phyloP scores from a whole-genome alignment of 148 eudicot species.

The Cornus controversa region DNA sequence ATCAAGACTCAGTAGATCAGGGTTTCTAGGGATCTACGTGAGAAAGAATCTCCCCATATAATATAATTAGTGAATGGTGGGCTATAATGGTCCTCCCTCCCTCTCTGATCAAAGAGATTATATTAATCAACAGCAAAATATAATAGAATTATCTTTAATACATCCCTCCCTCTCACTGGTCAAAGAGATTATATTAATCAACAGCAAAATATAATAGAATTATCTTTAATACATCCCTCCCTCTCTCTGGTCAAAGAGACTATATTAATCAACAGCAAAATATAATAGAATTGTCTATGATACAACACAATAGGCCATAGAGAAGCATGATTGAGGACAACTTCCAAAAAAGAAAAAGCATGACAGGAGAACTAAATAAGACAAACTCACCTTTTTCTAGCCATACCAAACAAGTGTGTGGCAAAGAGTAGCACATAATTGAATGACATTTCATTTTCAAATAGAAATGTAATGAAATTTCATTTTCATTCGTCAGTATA shows the following conservation, averaged over 20 bases:
- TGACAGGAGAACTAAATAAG: too few relatives aligned
- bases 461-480: not conserved
- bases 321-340: not conserved
- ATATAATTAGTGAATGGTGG: not conserved
- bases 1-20: not conserved
- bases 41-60: not conserved
- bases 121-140: too few relatives aligned
- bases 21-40: too few relatives aligned
- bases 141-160: too few relatives aligned
- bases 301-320: not conserved
- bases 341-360: too few relatives aligned
- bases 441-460: not conserved
- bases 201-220: too few relatives aligned
- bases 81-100: not conserved
- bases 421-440: not conserved
- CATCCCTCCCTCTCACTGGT: not conserved
- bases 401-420: not conserved
- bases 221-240: not conserved
- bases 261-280: too few relatives aligned
- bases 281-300: too few relatives aligned
- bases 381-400: not conserved
- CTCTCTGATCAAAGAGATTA: not conserved
- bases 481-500: constrained; percentile 7
- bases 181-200: too few relatives aligned
- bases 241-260: not conserved